Evolutionary conservation across 306 rosid species (phyloP).

Genomic region (Leucaena leucocephala): DNA sequence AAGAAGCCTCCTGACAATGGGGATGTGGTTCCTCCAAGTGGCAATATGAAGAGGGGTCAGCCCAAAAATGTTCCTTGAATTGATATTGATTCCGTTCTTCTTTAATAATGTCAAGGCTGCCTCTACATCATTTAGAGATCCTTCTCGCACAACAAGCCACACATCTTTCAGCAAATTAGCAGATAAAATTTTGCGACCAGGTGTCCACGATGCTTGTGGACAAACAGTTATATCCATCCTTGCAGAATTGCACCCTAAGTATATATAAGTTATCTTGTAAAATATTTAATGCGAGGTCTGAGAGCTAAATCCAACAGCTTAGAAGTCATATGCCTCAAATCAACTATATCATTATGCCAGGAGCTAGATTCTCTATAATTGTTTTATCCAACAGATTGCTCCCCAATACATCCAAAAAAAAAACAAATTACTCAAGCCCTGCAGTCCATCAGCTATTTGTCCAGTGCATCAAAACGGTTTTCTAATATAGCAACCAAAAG

Average conservation of each 20-base stretch:
- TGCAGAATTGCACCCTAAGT: neutral
- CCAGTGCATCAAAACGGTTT: conserved; percentile 38
- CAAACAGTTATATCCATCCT: conserved; percentile 50
- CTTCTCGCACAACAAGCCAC: conserved; percentile 75
- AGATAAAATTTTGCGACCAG: conserved; percentile 49
- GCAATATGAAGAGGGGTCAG: conserved; percentile 77
- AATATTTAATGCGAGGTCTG: conserved; percentile 1
- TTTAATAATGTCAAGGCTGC: conserved; percentile 61
- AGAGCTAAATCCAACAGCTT: conserved; percentile 5
- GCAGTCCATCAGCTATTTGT: conserved; percentile 6
- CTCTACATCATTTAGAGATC: conserved; percentile 81
- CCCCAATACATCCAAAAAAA: conserved; percentile 28
- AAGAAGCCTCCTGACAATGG: conserved; percentile 87
- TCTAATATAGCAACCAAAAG: conserved; percentile 1
- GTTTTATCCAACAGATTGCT: neutral
- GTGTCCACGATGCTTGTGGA: conserved; percentile 52
- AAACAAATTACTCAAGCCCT: conserved; percentile 8
- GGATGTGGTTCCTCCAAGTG: conserved; percentile 69
- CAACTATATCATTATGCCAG: conserved; percentile 21
- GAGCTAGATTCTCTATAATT: conserved; percentile 28
- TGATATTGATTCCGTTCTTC: conserved; percentile 80
- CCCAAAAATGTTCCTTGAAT: conserved; percentile 73
- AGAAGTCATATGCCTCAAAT: neutral
- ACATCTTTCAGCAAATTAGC: conserved; percentile 58
- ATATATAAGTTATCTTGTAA: neutral